phyloP scores from a whole-genome alignment of 225 moss, liverwort and hornwort genomes.

The Physcomitrellopsis africana region DNA sequence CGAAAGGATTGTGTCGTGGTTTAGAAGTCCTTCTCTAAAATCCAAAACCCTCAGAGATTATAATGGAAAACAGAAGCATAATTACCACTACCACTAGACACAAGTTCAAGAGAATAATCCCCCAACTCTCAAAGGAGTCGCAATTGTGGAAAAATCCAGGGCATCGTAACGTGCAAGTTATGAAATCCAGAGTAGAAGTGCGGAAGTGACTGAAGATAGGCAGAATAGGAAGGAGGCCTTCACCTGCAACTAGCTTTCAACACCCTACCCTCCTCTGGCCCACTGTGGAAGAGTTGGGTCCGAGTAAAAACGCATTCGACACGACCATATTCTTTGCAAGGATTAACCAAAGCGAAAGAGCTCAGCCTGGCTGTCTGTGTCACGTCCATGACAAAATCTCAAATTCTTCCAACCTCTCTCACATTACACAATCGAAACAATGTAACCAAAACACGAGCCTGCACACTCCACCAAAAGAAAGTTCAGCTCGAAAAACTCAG shows the following conservation, averaged over 20 bases:
- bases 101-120: neutral
- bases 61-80: neutral
- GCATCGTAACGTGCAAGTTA: neutral
- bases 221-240: neutral
- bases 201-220: neutral
- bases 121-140: neutral
- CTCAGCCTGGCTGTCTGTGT: slow-evolving; percentile 42
- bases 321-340: slow-evolving; percentile 31
- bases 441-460: slow-evolving; percentile 2
- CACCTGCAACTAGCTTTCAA: slow-evolving; percentile 43
- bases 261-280: slow-evolving; percentile 29
- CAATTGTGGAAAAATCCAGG: no score
- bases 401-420: neutral
- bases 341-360: slow-evolving; percentile 26
- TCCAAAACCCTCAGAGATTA: neutral
- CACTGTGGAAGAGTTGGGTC: slow-evolving; percentile 14
- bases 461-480: neutral
- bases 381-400: slow-evolving; percentile 46
- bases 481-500: slow-evolving; percentile 6
- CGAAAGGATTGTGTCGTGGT: neutral
- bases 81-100: neutral
- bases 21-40: neutral
- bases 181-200: neutral
- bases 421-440: slow-evolving; percentile 2
- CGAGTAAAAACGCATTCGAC: slow-evolving; percentile 23